A percentile compares a stretch with the other conserved stretches of the same genome.
Evolutionary conservation across 83 land plant species (phyloP).

Genomic region (Diphasiastrum complanatum): DNA sequence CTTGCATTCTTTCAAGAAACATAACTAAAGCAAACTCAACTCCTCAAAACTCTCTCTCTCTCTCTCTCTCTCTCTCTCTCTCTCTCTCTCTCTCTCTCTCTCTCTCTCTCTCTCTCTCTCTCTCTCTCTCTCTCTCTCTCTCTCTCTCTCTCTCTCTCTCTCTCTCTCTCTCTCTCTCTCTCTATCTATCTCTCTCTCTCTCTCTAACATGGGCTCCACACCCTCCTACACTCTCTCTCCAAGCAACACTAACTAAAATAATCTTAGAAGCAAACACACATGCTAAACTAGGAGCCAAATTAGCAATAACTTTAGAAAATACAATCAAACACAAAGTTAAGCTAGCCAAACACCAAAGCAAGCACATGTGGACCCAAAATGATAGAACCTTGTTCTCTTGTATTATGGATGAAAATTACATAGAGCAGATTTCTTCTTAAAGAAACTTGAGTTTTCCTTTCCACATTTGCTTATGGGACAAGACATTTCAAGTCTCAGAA

Average conservation of each 20-base stretch:
- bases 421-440: too few relatives aligned
- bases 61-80: constrained; percentile 13
- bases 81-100: constrained; percentile 13
- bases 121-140: constrained; percentile 4
- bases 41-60: constrained; percentile 3
- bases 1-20: not conserved
- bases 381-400: too few relatives aligned
- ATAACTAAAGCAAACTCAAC: not conserved
- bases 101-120: constrained; percentile 7
- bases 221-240: constrained; percentile 5
- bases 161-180: constrained; percentile 13
- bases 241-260: not conserved
- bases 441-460: too few relatives aligned
- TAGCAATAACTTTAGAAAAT: too few relatives aligned
- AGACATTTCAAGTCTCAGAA: too few relatives aligned
- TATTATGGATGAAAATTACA: too few relatives aligned
- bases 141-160: constrained; percentile 10
- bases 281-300: too few relatives aligned
- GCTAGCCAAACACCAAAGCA: too few relatives aligned
- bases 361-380: too few relatives aligned
- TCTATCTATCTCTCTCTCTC: constrained; percentile 10
- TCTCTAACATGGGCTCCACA: not conserved
- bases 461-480: too few relatives aligned
- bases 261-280: too few relatives aligned
- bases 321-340: too few relatives aligned